Evolutionary conservation across 169 alveolate species (phyloP), one percentile per base, ranked within the genome.

Genomic region (Amoebophrya sp.): DNA sequence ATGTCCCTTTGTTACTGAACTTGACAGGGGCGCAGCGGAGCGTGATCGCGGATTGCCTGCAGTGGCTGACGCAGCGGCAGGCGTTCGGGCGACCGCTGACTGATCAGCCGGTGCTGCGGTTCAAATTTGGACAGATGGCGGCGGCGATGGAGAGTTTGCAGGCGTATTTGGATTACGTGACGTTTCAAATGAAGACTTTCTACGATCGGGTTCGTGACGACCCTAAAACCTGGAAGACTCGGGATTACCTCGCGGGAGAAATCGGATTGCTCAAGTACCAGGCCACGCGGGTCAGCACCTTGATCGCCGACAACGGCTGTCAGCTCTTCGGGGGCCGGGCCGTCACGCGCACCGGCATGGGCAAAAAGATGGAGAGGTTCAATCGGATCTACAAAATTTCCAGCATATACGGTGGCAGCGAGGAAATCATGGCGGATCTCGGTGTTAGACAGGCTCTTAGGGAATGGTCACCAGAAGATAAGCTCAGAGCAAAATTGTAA

Each of bases 291-390:
- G 93, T 88, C 77, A 47, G 35, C 35, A 41, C 40, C 77, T 32
- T 77, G 41, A 88, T 92, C 32, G 90, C 93, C 39, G 91, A 90
- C 77, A 35, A 89, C 40, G 83, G 83, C 32, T 90, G 47, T 0
- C 93, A 93, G 88, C 53, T 93, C 39, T 91, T 93, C 40, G 94
- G 94, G 7, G 94, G 94, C 0, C 89, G 92, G 14, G 93, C 93
- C 18, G 88, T 90, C 77, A 90, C 93, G 41, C 89, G 91, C 39
- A 89, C 93, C 0, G 94, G 94, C 89, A 77, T 92, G 91, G 94
- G 94, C 77, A 40, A 40, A 32, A 54, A 88, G 77, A 90, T 92
- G 38, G 94, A 92, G 77, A 25, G 92, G 77, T 89, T 93, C 33
- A n/a, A 91, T 23, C 89, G 89, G 40, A 54, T 35, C 29, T 77